Evolutionary conservation across 2,329 filamentous ascomycete species (phyloP), one percentile per base, ranked within the genome.

Genomic region (Claviceps paspali): DNA sequence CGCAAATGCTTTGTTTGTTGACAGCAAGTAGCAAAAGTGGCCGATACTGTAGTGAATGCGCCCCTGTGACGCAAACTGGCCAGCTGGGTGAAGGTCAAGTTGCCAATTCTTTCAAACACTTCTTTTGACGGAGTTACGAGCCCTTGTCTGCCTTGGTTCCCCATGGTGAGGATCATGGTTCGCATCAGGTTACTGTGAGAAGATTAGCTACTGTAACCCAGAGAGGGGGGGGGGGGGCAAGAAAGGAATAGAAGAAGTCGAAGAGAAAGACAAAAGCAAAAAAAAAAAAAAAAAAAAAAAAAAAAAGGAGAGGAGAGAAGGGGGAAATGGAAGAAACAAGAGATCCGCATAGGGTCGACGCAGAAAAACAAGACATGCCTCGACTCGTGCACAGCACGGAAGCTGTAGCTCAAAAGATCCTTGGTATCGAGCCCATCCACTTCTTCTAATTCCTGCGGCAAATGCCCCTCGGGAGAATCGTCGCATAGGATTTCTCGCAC

Each of bases 331-430:
- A 15, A 15, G 7, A 23, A 10, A 5, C 6, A 23, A 7, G 9
- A 33, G 9, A 33, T 14, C 12, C 21, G 14, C 21, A 24, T 8
- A 21, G 24, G 10, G n/a, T n/a, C n/a, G n/a, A n/a, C n/a, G n/a
- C n/a, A 23, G 3, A 36, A 3, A 7, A n/a, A 28, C 9, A 2
- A 18, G 8, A 38, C 59, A 42, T 62, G 85, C 81, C 84, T 94
- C 18, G 87, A 84, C 59, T 98, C 91, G 43, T 94, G 88, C n/a
- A 95, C 67, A 5, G 86, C 84, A 48, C 91, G 76, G 70, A 94
- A 98, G 43, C 86, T 94, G 55, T 91, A 98, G 45, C 88, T 96
- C 33, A 98, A 60, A 14, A 93, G 70, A 48, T 92, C 85, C 52
- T 95, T 96, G 0, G 85, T 86, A 36, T 82, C 79, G 2, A 85